Evolutionary conservation across 495 filamentous ascomycete genomes (phyloP), one percentile per base, ranked within the genome.

Genomic region (Pyronema domesticum): DNA sequence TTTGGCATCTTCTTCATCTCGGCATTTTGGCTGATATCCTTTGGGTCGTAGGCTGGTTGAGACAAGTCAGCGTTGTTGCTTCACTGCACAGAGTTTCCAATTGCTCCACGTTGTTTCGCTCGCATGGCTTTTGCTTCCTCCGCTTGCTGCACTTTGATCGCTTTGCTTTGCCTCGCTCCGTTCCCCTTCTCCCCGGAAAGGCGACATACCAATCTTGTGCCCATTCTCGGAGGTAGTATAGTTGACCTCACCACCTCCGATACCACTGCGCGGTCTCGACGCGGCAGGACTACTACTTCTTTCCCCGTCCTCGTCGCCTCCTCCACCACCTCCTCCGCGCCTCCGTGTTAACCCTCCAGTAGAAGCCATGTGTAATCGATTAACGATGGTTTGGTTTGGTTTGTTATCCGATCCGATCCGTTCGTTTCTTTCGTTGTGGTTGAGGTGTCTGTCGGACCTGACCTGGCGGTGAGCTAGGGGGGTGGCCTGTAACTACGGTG

Each of bases 1-100:
- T 96, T 98, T 30, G 91, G 91, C 73, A 96, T 89, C 72, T 95
- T 95, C 74, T 79, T 94, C 67, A 93, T 74, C 75, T 96, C 91
- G 65, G 83, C 83, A 68, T 81, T 95, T 77, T 98, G 93, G 70
- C 84, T 93, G 67, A 98, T 89, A 70, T 98, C 91, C 68, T 86
- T 76, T 47, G 91, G 91, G 69, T 98, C 91, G 68, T 89, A 98
- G 34, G 87, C 93, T 70, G 47, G 44, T 48, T 43, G 39, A 8
- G 23, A 23, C 39, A 49, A 18, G 54, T 59, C 54, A 30, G 23
- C 23, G 1, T 30, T 30, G 5, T 30, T 5, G 1, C 5, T 30
- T 30, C 1, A 30, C 23, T 30, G 23, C n/a, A 35, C 43, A 17
- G 5, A 30, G 23, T 30, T 5, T 5, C 6, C 37, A 19, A 15